Conservation (phyloP, 2,329 filamentous ascomycete genomes). For the Trichoderma sp. region DNA sequence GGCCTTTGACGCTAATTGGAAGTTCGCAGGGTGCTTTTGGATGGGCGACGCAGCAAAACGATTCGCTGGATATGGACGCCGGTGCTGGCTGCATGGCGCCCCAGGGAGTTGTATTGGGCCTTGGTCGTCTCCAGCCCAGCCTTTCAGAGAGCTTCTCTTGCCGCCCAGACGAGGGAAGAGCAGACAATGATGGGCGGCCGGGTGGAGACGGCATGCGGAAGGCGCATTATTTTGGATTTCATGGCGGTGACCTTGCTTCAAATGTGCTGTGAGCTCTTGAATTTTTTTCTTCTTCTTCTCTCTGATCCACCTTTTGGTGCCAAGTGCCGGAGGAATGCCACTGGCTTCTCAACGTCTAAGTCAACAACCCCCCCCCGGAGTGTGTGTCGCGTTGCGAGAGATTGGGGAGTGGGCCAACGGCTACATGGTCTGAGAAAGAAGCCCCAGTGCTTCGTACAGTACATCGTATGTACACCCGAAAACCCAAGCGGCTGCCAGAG, state of each 20-base stretch:
- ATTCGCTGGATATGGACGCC: conserved; percentile 17
- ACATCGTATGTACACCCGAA: no score
- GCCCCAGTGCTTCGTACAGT: not conserved
- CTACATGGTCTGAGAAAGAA: not conserved
- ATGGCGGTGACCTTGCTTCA: conserved; percentile 12
- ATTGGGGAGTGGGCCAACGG: not conserved
- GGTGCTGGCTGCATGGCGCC: conserved; percentile 22
- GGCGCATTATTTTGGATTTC: conserved; percentile 3
- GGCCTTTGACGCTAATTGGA: conserved; percentile 18
- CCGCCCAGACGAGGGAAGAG: conserved; percentile 31
- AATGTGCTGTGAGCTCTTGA: not conserved
- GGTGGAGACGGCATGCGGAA: conserved; percentile 11
- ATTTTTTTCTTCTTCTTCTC: not conserved
- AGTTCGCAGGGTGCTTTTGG: conserved; percentile 6
- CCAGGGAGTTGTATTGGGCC: conserved; percentile 18
- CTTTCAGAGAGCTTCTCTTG: conserved; percentile 40
- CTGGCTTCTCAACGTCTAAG: not conserved
- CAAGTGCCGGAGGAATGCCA: conserved; percentile 13
- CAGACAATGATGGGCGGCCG: conserved; percentile 24
- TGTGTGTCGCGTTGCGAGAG: not conserved
- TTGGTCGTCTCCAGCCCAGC: conserved; percentile 26
- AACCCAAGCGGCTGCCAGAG: not conserved
- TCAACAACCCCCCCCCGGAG: not conserved
- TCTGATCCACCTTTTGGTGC: conserved; percentile 1
- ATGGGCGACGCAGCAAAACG: conserved; percentile 12